phyloP scores from a whole-genome alignment of 306 rosid species.

The Boehmeria nivea region DNA sequence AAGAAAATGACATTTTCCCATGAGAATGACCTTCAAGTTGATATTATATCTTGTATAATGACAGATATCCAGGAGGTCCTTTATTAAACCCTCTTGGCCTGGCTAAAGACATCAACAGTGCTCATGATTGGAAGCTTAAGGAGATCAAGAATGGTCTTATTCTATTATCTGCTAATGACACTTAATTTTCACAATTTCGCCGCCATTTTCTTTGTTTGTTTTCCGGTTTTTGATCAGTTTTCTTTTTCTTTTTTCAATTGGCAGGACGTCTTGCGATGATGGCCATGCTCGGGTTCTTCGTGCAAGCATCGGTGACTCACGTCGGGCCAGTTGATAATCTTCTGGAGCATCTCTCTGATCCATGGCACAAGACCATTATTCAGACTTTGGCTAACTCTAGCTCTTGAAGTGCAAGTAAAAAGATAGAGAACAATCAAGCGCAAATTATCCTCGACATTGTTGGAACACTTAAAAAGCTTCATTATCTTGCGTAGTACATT shows the following conservation, averaged over 20 bases:
- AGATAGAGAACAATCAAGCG: background rate
- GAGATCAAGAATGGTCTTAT: conserved; percentile 77
- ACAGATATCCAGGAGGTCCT: conserved; percentile 83
- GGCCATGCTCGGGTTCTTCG: conserved; percentile 83
- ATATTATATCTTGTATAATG: background rate
- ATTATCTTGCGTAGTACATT: no score
- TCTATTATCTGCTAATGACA: background rate
- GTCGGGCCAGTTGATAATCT: conserved; percentile 94
- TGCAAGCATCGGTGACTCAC: conserved; percentile 85
- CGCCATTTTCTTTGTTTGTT: background rate
- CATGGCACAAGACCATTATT: conserved; percentile 83
- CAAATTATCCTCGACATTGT: no score
- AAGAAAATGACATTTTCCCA: no score
- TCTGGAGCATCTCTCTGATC: conserved; percentile 82
- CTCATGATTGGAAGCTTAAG: conserved; percentile 80
- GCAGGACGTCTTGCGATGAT: conserved; percentile 86
- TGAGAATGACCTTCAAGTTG: no score
- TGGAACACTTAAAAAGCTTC: no score
- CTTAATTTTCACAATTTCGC: background rate
- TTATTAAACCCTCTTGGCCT: conserved; percentile 79
- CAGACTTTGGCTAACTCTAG: conserved; percentile 57
- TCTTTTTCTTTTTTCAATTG: conserved; percentile 1
- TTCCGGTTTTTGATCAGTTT: background rate
- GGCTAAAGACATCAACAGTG: conserved; percentile 72
- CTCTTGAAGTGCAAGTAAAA: conserved; percentile 23